These are phyloP conservation scores for Nemania diffusa DNA, from an alignment of 2,329 filamentous ascomycete genomes.

Conservation along the genomic window DNA sequence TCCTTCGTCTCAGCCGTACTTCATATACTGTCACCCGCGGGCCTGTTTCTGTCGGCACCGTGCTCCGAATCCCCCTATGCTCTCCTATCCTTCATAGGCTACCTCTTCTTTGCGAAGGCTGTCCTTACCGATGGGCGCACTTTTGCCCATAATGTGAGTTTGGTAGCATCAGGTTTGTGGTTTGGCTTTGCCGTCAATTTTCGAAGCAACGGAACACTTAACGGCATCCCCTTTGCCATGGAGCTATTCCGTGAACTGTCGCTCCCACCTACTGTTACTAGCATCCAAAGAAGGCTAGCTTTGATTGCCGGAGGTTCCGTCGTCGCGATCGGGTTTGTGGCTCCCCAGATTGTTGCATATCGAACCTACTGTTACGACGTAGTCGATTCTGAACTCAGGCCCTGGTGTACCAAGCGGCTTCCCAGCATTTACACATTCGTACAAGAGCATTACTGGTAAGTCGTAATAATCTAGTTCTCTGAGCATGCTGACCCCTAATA, in stretches of 20 bases:
- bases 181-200: constrained; percentile 80
- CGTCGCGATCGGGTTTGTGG: constrained; percentile 72
- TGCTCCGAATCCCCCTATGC: constrained; percentile 86
- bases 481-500: constrained; percentile 53
- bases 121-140: constrained; percentile 48
- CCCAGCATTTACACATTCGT: constrained; percentile 95
- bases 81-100: constrained; percentile 78
- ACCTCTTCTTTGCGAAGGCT: constrained; percentile 72
- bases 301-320: constrained; percentile 73
- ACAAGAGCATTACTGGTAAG: constrained; percentile 89
- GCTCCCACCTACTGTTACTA: constrained; percentile 49
- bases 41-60: constrained; percentile 87
- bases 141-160: constrained; percentile 56
- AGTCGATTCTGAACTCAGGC: constrained; percentile 56
- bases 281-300: constrained; percentile 64
- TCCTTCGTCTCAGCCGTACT: constrained; percentile 76
- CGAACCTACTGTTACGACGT: constrained; percentile 69
- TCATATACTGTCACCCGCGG: constrained; percentile 87
- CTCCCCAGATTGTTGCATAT: constrained; percentile 83
- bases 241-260: constrained; percentile 55
- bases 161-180: constrained; percentile 70
- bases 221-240: constrained; percentile 77
- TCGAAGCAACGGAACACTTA: constrained; percentile 87
- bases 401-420: constrained; percentile 78
- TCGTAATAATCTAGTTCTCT: constrained; percentile 30